Evolutionary conservation across 352 stramenopile species (phyloP), one percentile per base, ranked within the genome.

Genomic region (Globisporangium canariense): DNA sequence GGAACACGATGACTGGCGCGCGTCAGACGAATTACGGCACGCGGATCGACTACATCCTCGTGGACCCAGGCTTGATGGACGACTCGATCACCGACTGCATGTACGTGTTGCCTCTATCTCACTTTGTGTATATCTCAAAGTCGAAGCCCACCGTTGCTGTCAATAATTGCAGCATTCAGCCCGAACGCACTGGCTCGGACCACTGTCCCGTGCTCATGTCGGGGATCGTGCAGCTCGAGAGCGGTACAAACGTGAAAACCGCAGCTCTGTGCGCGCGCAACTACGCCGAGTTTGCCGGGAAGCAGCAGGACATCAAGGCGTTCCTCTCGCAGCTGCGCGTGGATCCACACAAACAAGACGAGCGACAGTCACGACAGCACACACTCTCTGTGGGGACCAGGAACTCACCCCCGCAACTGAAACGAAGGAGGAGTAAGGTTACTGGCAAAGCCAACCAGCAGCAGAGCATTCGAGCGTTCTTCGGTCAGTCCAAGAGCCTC

Each of bases 1-100:
- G 90, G 89, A 96, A 79, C 63, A 96, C 81, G 14, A 65, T 91
- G 60, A 97, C 89, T 11, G 78, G 77, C 1, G 90, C 86, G 14
- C 78, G 91, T 10, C 76, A 94, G 66, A 97, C 88, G 66, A 98
- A 98, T 69, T 97, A 91, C 53, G 91, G 91, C 58, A 90, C 85
- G 22, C 86, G 91, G 43, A 94, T 98, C 60, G 91, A 98, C 70
- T 97, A 97, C 59, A 90, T 98, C 53, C 72, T 97, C 20, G 73
- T 87, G 3, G 84, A 92, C n/a, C 58, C 64, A 0, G 40, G 25
- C 18, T 75, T 96, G 43, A 50, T 90, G 53, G 58, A 73, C 20
- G 66, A 78, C 10, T 82, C 58, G 20, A 62, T 83, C 38, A 73
- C 63, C 18, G 76, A 72, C 14, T 94, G 74, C 83, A 88, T 73